phyloP scores from a whole-genome alignment of 2,329 filamentous ascomycete species.

The Cryphonectria carpinicola region DNA sequence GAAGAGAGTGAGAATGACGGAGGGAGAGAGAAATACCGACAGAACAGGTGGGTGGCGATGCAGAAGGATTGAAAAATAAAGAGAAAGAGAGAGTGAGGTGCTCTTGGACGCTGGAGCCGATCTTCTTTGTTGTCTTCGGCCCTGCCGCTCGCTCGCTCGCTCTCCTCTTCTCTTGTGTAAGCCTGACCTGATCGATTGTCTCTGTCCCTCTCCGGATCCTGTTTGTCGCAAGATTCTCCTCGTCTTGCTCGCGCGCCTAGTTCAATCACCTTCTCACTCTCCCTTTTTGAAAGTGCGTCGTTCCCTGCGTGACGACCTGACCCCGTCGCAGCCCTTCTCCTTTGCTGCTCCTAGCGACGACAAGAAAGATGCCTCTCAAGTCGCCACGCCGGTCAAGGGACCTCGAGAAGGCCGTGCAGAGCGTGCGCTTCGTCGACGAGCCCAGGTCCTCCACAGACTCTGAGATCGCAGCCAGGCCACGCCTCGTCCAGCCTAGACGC shows the following conservation, averaged over 20 bases:
- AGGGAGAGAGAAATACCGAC: neutral
- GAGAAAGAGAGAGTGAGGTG: neutral
- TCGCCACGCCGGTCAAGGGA: conserved; percentile 11
- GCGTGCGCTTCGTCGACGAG: conserved; percentile 18
- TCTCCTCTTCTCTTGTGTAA: neutral
- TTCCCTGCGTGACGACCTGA: neutral
- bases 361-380: conserved; percentile 6
- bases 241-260: neutral
- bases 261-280: neutral
- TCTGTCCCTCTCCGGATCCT: neutral
- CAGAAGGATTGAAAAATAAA: neutral
- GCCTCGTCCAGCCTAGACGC: conserved; percentile 12
- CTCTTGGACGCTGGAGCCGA: neutral
- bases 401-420: conserved; percentile 16
- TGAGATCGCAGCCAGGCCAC: conserved; percentile 12
- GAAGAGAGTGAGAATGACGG: neutral
- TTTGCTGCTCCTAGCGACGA: neutral
- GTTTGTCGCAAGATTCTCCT: neutral
- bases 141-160: neutral
- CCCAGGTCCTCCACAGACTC: conserved; percentile 16
- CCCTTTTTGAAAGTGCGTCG: neutral
- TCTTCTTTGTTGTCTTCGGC: neutral
- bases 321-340: neutral
- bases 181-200: neutral
- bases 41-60: neutral